Percentiles rank a stretch among this genome's conserved stretches.
Evolutionary conservation across 306 rosid genomes (phyloP).

Genomic region (Prosopis cineraria): DNA sequence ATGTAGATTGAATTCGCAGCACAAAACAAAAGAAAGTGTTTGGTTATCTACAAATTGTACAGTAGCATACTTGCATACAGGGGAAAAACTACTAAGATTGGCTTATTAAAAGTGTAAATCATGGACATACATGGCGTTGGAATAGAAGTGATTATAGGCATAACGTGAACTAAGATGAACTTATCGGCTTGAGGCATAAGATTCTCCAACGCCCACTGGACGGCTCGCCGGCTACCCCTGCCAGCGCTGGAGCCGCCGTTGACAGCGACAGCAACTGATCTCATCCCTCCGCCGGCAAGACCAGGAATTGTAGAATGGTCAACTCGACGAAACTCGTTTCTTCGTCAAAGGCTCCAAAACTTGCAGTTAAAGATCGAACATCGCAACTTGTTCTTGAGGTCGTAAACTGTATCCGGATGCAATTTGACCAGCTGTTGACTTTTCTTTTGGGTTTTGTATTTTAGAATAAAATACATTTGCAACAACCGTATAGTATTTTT

Average conservation of each 20-base stretch:
- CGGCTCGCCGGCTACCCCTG: conserved; percentile 76
- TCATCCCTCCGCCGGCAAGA: conserved; percentile 26
- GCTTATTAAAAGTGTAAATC: neutral
- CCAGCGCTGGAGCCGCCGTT: conserved; percentile 53
- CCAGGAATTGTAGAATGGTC: neutral
- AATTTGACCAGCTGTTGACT: neutral
- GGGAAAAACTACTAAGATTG: neutral
- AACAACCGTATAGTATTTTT: too few relatives aligned
- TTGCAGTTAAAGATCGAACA: neutral
- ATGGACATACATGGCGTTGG: conserved; percentile 67
- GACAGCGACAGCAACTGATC: conserved; percentile 80
- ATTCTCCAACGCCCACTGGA: conserved; percentile 78
- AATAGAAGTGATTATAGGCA: conserved; percentile 71
- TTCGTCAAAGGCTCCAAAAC: neutral
- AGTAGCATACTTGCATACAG: neutral
- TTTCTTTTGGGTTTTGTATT: neutral
- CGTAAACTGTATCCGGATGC: neutral
- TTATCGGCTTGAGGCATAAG: conserved; percentile 70
- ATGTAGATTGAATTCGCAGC: neutral
- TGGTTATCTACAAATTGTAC: neutral
- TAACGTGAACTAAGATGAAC: conserved; percentile 80
- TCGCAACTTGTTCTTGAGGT: neutral
- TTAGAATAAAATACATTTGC: neutral
- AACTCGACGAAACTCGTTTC: neutral
- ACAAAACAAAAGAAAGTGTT: neutral